Evolutionary conservation across 345 rosid genomes (phyloP).

Genomic region (Hypericum androsaemum): DNA sequence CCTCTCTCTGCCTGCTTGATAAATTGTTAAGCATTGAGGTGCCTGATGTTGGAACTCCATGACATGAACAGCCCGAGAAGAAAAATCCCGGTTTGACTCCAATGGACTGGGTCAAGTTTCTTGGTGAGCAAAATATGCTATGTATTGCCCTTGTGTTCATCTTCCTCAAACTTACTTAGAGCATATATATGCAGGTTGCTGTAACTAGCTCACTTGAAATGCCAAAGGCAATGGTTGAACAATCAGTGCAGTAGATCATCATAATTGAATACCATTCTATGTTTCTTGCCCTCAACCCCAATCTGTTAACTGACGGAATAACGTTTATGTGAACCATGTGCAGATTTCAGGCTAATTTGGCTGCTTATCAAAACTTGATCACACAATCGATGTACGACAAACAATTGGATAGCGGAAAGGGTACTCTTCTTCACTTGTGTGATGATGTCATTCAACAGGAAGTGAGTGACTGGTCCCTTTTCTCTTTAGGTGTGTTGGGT

Average conservation of each 20-base stretch:
- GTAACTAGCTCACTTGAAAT: constrained; percentile 10
- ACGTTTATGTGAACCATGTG: background rate
- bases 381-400: constrained; percentile 95
- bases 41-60: background rate
- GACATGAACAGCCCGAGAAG: constrained; percentile 20
- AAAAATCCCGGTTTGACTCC: constrained; percentile 24
- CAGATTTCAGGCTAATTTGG: constrained; percentile 85
- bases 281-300: no score
- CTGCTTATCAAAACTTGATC: constrained; percentile 77
- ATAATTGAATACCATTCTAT: no score
- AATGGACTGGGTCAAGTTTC: constrained; percentile 23
- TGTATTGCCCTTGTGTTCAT: no score
- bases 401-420: constrained; percentile 93
- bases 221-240: no score
- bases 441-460: constrained; percentile 99
- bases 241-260: no score
- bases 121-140: constrained; percentile 8
- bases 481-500: no score
- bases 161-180: no score
- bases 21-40: background rate
- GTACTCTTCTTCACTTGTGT: constrained; percentile 90
- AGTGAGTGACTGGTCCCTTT: constrained; percentile 31
- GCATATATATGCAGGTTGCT: constrained; percentile 7
- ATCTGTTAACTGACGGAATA: no score
- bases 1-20: background rate